Conservation (phyloP, 2,329 filamentous ascomycete species). For the Ophiostoma fasciatum region DNA sequence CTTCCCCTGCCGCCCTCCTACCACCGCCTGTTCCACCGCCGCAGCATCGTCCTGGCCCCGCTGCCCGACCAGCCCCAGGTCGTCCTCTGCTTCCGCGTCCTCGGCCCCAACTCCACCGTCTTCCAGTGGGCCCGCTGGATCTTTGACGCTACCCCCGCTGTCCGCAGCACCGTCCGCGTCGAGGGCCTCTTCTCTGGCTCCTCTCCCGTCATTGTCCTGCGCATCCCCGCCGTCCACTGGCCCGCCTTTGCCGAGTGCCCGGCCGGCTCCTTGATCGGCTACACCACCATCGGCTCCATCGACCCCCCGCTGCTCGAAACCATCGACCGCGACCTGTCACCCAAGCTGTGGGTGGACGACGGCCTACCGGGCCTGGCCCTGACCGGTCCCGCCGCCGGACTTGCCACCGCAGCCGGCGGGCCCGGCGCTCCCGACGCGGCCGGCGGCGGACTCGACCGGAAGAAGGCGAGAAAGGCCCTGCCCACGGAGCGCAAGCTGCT, state of each 20-base stretch:
- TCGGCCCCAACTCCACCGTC: slow-evolving; percentile 5
- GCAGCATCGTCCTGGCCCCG: slow-evolving; percentile 9
- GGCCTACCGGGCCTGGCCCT: neutral
- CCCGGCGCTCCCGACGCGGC: neutral
- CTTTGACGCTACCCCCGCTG: slow-evolving; percentile 2
- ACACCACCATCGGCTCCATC: slow-evolving; percentile 9
- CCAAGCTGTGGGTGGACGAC: slow-evolving; percentile 9
- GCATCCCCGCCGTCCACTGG: slow-evolving; percentile 10
- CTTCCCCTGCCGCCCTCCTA: slow-evolving; percentile 9
- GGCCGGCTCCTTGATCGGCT: slow-evolving; percentile 9
- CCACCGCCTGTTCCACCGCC: slow-evolving; percentile 6
- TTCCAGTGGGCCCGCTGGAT: slow-evolving; percentile 12
- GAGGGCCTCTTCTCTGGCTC: slow-evolving; percentile 10
- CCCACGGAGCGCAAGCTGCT: slow-evolving; percentile 11
- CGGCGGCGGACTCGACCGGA: neutral
- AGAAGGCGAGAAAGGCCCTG: slow-evolving; percentile 9
- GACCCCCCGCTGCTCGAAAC: neutral
- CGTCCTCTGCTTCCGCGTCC: slow-evolving; percentile 10
- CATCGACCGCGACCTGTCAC: slow-evolving; percentile 9
- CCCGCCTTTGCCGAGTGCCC: slow-evolving; percentile 9
- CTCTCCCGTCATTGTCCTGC: slow-evolving; percentile 11
- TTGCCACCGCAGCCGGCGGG: too few relatives aligned
- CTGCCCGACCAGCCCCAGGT: slow-evolving; percentile 9
- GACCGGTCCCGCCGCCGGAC: neutral
- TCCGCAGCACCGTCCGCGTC: slow-evolving; percentile 8